phyloP scores from a whole-genome alignment of 106 monocot species.

The Platanthera guangdongensis region DNA sequence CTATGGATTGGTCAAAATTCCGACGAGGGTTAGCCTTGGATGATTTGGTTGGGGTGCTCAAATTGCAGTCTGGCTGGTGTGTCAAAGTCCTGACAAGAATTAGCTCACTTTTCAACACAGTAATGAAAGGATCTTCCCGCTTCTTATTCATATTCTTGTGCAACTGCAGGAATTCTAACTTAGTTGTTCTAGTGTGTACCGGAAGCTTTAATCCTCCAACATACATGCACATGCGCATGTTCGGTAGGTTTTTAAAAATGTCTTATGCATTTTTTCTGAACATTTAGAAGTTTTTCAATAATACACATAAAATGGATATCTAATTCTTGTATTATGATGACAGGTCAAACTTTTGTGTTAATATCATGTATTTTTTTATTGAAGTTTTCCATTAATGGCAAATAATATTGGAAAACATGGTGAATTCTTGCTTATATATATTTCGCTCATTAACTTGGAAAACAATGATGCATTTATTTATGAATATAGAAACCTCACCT shows the following conservation, averaged over 20 bases:
- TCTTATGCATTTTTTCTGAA: not conserved
- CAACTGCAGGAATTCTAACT: conserved; percentile 15
- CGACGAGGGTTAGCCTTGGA: no score
- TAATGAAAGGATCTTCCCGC: not conserved
- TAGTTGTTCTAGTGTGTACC: conserved; percentile 39
- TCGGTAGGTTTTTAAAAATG: conserved; percentile 29
- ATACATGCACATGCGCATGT: conserved; percentile 81
- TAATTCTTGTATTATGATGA: not conserved
- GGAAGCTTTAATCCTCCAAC: conserved; percentile 85
- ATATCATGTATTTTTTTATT: not conserved
- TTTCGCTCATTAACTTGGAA: not conserved
- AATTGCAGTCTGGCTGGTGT: no score
- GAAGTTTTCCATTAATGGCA: not conserved
- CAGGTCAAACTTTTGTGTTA: not conserved
- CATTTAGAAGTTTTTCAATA: not conserved
- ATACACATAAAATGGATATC: not conserved
- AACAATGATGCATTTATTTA: no score
- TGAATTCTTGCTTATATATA: not conserved
- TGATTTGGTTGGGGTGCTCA: no score
- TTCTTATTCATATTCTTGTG: not conserved
- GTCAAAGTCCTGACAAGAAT: no score
- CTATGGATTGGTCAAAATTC: no score
- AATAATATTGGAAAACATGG: not conserved
- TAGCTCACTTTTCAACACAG: not conserved
- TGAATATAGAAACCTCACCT: no score